Base-by-base conservation (phyloP, 2,329 filamentous ascomycete genomes). In the Diaporthe sp. region DNA sequence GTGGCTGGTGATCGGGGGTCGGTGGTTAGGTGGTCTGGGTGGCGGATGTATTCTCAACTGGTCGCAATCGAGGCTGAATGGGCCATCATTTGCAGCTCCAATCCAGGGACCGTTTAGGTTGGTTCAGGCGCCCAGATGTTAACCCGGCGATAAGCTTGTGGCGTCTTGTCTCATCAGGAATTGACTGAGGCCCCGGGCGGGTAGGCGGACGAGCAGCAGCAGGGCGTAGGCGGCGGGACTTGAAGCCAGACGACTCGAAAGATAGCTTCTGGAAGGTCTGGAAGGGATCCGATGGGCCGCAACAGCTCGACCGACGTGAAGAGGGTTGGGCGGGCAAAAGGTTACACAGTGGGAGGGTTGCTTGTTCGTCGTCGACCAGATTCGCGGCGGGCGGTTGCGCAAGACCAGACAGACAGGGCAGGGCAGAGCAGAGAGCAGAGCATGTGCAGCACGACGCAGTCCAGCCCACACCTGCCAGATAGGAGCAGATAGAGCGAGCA, bases 141-240 rank as follows among this genome's bases (percentile, higher is more conserved):
- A 68, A 68, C 64, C 64, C 47, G 64, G 64, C 47, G 64, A 68
- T 68, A 68, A 68, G 64, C 64, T 68, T 68, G 64, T 68, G 64
- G 64, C 64, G 64, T 68, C 64, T 40, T 68, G 64, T 68, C 64
- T 68, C 64, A 68, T 68, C 64, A 38, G 64, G 64, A 68, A 68
- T 54, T 54, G 64, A 38, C 19, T 40, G 64, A 40, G 45, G 22
- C 45, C 45, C 13, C 33, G 13, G 64, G 47, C 64, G 64, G 64
- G 64, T 54, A 40, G 45, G 64, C 64, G 47, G 45, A 67, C 28
- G 19, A 38, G 55, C 19, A 66, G 40, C 6, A 35, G 30, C 61
- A 66, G 19, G 61, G 42, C 47, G 47, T 38, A 67, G 64, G 64
- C 47, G 64, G 10, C 42, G 42, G 33, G 33, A 54, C 47, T 54